Evolutionary conservation across 257 asterid genomes (phyloP).

Genomic region (Solanum phureja): DNA sequence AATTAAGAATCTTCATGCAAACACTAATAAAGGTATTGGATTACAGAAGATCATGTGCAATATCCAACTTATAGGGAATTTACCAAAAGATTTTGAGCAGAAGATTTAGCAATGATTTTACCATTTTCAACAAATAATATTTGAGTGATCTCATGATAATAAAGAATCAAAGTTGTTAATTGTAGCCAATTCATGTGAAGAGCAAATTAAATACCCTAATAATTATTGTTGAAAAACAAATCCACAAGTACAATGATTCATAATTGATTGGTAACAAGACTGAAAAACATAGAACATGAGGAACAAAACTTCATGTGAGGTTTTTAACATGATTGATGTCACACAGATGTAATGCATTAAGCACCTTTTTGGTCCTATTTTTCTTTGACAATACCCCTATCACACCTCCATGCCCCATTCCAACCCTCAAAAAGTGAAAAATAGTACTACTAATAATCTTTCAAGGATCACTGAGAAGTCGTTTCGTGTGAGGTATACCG

Average conservation of each 20-base stretch:
- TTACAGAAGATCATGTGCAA: neutral
- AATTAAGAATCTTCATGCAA: neutral
- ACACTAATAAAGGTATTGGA: neutral
- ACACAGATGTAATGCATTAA: neutral
- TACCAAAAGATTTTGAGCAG: neutral
- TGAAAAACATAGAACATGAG: neutral
- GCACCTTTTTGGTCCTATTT: neutral
- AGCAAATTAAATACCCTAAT: conserved; percentile 2
- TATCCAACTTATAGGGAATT: neutral
- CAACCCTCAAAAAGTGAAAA: neutral
- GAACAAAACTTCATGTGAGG: neutral
- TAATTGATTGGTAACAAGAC: neutral
- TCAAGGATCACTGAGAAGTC: neutral
- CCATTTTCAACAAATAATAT: neutral
- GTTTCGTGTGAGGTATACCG: neutral
- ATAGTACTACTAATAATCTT: neutral
- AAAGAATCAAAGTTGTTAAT: neutral
- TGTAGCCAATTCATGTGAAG: neutral
- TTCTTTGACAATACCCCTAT: neutral
- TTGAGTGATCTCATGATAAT: neutral
- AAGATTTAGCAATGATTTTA: neutral
- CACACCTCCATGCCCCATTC: neutral
- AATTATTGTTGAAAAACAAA: neutral
- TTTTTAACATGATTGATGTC: neutral
- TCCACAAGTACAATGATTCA: neutral